Evolutionary conservation across 2,329 filamentous ascomycete genomes (phyloP).

Genomic region (Xylaria sp.): DNA sequence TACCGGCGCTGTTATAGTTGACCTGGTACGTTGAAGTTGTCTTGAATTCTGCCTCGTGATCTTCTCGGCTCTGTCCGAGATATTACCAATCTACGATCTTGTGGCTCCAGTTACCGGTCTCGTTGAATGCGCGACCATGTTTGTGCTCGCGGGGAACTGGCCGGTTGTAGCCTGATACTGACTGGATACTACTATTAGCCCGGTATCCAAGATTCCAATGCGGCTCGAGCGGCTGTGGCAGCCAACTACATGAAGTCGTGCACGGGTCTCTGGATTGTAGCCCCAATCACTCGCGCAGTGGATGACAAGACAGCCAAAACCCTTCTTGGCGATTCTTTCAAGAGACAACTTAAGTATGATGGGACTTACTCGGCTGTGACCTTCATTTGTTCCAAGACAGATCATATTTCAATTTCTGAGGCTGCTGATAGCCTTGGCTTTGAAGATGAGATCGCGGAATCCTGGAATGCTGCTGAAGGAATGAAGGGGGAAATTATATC

Average conservation of each 20-base stretch:
- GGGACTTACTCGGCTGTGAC: slow-evolving; percentile 58
- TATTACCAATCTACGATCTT: neutral
- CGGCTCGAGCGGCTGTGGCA: slow-evolving; percentile 61
- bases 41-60: neutral
- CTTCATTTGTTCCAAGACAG: slow-evolving; percentile 55
- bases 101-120: neutral
- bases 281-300: slow-evolving; percentile 64
- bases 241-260: slow-evolving; percentile 62
- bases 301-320: slow-evolving; percentile 65
- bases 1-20: slow-evolving; percentile 46
- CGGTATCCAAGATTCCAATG: slow-evolving; percentile 62
- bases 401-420: slow-evolving; percentile 57
- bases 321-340: slow-evolving; percentile 62
- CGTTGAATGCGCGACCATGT: neutral
- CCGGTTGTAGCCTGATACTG: slow-evolving; percentile 8
- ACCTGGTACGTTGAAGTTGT: slow-evolving; percentile 31
- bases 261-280: slow-evolving; percentile 65
- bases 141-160: too few species aligned
- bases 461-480: slow-evolving; percentile 39
- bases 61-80: neutral
- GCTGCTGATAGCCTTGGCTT: slow-evolving; percentile 45
- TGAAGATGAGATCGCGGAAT: slow-evolving; percentile 44
- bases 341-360: slow-evolving; percentile 64
- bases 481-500: slow-evolving; percentile 25
- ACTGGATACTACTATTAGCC: slow-evolving; percentile 31